phyloP scores from a whole-genome alignment of 2,329 filamentous ascomycete species.

The Eutypella sp. region DNA sequence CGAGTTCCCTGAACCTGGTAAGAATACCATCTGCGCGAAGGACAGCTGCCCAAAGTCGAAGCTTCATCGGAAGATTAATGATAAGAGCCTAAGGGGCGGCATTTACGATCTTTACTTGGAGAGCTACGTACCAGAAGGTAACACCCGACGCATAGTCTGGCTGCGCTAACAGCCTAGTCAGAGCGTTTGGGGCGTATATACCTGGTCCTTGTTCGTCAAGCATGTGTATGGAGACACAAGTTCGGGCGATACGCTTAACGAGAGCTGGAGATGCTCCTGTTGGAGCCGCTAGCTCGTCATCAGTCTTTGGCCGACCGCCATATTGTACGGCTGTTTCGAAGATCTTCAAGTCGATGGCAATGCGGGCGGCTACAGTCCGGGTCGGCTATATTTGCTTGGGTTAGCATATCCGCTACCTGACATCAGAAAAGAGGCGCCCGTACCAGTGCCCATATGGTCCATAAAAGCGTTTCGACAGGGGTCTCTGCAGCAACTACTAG shows the following conservation, averaged over 20 bases:
- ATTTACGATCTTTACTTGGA: not conserved
- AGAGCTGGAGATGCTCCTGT: conserved; percentile 11
- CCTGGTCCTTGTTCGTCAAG: conserved; percentile 10
- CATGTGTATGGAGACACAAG: conserved; percentile 15
- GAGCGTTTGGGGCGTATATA: conserved; percentile 10
- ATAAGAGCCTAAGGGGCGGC: not conserved
- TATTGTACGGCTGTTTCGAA: conserved; percentile 11
- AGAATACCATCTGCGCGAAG: conserved; percentile 9
- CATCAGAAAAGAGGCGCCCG: no score
- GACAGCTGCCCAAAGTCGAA: conserved; percentile 10
- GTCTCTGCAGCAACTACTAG: conserved; percentile 9
- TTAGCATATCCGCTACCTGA: no score
- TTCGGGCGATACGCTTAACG: conserved; percentile 11
- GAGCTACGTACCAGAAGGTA: conserved; percentile 7
- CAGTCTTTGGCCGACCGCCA: conserved; percentile 6
- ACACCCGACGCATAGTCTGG: conserved; percentile 9
- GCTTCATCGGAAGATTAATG: not conserved
- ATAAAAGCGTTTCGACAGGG: conserved; percentile 10
- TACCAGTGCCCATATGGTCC: conserved; percentile 10
- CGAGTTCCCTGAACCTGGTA: no score
- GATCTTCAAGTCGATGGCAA: conserved; percentile 14
- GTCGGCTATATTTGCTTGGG: conserved; percentile 7
- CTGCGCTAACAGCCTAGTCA: conserved; percentile 7
- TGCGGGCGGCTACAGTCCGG: conserved; percentile 10
- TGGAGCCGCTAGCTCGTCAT: conserved; percentile 9